phyloP scores from a whole-genome alignment of 1,284 basidiomycete species.

The Acaromyces ingoldii region DNA sequence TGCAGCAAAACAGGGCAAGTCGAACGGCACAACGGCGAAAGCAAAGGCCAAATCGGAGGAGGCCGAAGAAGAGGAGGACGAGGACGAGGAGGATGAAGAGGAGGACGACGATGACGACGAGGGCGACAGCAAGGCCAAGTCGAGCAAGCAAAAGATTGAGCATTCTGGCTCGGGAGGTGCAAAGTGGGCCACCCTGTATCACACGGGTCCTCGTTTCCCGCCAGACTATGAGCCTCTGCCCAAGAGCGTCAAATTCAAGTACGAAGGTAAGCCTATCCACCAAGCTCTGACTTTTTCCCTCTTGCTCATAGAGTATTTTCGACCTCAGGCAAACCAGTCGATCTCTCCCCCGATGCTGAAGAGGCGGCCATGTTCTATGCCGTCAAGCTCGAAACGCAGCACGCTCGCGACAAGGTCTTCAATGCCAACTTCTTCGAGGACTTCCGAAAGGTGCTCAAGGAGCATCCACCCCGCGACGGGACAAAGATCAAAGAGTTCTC shows the following conservation, averaged over 20 bases:
- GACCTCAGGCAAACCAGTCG: slow-evolving; percentile 65
- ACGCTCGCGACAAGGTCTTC: slow-evolving; percentile 81
- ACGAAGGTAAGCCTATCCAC: slow-evolving; percentile 65
- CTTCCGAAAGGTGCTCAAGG: slow-evolving; percentile 71
- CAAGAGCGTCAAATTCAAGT: slow-evolving; percentile 83
- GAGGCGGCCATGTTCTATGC: slow-evolving; percentile 97
- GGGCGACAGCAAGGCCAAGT: slow-evolving; percentile 42
- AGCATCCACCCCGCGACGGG: slow-evolving; percentile 72
- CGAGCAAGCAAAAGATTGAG: slow-evolving; percentile 20
- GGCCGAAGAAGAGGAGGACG: slow-evolving; percentile 25
- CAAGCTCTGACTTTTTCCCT: slow-evolving; percentile 14
- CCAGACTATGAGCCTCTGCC: slow-evolving; percentile 87
- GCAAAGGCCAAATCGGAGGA: slow-evolving; percentile 17
- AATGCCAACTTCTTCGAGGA: slow-evolving; percentile 95
- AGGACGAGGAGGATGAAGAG: slow-evolving; percentile 52
- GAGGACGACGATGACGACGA: slow-evolving; percentile 59
- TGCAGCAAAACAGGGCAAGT: slow-evolving; percentile 15
- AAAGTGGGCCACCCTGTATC: slow-evolving; percentile 87
- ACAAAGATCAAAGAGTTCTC: slow-evolving; percentile 73
- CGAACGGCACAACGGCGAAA: slow-evolving; percentile 1
- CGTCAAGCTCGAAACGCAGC: slow-evolving; percentile 86
- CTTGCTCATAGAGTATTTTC: background rate
- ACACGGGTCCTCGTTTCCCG: slow-evolving; percentile 92
- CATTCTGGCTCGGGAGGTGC: slow-evolving; percentile 60
- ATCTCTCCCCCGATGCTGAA: slow-evolving; percentile 79